A percentile compares a stretch with the other conserved stretches of the same genome.
Evolutionary conservation across 805 yeast genomes (phyloP).

Genomic region (Ogataea ramenticola): DNA sequence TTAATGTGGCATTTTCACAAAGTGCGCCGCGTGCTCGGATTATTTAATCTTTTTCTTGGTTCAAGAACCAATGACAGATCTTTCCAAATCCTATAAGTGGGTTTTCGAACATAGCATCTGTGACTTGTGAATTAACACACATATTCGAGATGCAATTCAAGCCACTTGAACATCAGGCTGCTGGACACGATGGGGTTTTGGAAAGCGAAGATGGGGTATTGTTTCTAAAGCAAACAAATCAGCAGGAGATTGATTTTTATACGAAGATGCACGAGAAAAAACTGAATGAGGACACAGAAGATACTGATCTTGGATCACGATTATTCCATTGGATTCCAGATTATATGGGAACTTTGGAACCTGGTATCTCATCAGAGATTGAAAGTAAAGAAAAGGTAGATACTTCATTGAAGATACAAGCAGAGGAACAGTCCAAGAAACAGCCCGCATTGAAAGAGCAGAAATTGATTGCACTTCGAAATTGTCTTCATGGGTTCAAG

Average conservation of each 20-base stretch:
- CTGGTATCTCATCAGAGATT: slow-evolving; percentile 32
- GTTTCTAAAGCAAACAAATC: slow-evolving; percentile 61
- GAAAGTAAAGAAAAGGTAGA: slow-evolving; percentile 11
- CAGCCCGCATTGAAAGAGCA: slow-evolving; percentile 7
- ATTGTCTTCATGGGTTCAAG: slow-evolving; percentile 51
- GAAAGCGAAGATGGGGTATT: slow-evolving; percentile 56
- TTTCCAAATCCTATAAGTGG: too few relatives aligned
- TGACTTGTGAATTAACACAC: too few relatives aligned
- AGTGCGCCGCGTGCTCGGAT: too few relatives aligned
- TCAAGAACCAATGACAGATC: too few relatives aligned
- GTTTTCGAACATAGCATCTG: too few relatives aligned
- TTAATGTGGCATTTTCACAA: too few relatives aligned
- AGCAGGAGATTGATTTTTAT: slow-evolving; percentile 75
- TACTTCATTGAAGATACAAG: slow-evolving; percentile 6
- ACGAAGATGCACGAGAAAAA: slow-evolving; percentile 20
- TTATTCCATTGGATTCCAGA: slow-evolving; percentile 55
- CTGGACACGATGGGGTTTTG: slow-evolving; percentile 84
- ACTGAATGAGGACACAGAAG: slow-evolving; percentile 5
- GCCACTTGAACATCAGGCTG: slow-evolving; percentile 63
- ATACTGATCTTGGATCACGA: slow-evolving; percentile 24
- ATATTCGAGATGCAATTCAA: slow-evolving; percentile 5
- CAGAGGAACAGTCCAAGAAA: slow-evolving; percentile 3
- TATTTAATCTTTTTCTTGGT: too few relatives aligned
- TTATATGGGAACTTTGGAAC: slow-evolving; percentile 51
- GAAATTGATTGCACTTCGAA: slow-evolving; percentile 60